Base-by-base conservation (phyloP, 148 eudicot species). In the Cornus kousa region DNA sequence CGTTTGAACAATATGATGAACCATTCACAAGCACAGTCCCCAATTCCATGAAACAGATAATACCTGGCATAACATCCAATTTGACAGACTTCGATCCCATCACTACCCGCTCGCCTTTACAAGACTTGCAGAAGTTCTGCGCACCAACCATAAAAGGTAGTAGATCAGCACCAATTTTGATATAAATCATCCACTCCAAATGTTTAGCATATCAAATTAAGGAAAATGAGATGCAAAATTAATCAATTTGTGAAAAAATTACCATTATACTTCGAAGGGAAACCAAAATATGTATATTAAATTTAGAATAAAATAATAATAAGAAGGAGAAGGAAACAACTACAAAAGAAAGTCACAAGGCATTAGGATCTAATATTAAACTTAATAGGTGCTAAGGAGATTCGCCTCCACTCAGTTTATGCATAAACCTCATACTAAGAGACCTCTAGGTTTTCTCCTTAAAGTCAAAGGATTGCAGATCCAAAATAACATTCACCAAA, bases 11-110 rank as follows among this genome's bases (percentile, higher is more conserved):
- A 62, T 62, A n/a, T 62, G 23, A 62, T 5, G 8, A 17, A 62
- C 23, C 9, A 5, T n/a, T 20, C 14, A 73, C 28, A 0, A 57
- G 13, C 5, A 43, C 2, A 55, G 37, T 6, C 11, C 6, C 1
- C 53, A 20, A 62, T 62, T 17, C 57, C 32, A 39, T 22, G 24
- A 40, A 77, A 24, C 28, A 68, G 9, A 40, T 31, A 20, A 64
- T 83, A 88, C 91, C 91, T 78, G 91, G 85, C 89, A 88, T 83
- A 64, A 86, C 78, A 77, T 86, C 83, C 80, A 88, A 73, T 75
- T 85, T 88, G 73, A 86, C 80, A 7, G 87, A 72, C 79, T 88
- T 88, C 17, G 80, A 66, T 77, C 91, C 89, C 70, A 82, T 81
- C 71, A 79, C 73, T 57, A 80, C 75, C 40, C 78, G 77, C 73